These are phyloP conservation scores for Rhododendron griersonianum DNA, from an alignment of 148 eudicot genomes.

Conservation along the genomic window DNA sequence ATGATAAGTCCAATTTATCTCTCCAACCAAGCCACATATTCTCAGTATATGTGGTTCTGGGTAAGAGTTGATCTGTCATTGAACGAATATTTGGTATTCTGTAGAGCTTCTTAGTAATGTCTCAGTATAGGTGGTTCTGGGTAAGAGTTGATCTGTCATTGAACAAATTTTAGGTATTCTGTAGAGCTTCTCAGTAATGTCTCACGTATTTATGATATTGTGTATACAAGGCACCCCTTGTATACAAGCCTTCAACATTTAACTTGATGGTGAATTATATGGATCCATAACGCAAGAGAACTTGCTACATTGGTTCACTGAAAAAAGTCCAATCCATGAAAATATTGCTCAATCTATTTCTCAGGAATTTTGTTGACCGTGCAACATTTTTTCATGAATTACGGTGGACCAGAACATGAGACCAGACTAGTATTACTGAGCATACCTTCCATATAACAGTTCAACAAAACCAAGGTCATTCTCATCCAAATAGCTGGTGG, in stretches of 20 bases:
- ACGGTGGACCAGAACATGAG: not conserved
- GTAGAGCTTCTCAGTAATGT: not conserved
- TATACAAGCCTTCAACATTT: too few species aligned
- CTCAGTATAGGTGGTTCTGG: not conserved
- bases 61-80: not conserved
- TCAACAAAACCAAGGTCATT: slow-evolving; percentile 39
- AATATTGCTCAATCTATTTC: not conserved
- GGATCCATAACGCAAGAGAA: not conserved
- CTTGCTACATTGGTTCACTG: not conserved
- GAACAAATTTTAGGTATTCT: not conserved
- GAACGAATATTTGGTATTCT: not conserved
- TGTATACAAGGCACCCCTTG: not conserved
- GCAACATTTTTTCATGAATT: not conserved
- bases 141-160: not conserved
- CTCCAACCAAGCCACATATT: not conserved
- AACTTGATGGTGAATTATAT: not conserved
- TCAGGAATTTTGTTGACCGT: not conserved
- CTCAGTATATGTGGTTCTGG: not conserved
- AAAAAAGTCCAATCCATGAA: not conserved
- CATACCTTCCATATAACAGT: slow-evolving; percentile 57
- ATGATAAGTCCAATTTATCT: not conserved
- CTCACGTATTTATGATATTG: not conserved
- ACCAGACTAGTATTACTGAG: not conserved
- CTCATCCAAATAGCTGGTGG: slow-evolving; percentile 25
- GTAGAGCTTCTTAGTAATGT: not conserved